Percentiles rank a stretch among this genome's conserved stretches.
phyloP scores from a whole-genome alignment of 202 grass and related monocot species.

The Brachypodium distachyon region DNA sequence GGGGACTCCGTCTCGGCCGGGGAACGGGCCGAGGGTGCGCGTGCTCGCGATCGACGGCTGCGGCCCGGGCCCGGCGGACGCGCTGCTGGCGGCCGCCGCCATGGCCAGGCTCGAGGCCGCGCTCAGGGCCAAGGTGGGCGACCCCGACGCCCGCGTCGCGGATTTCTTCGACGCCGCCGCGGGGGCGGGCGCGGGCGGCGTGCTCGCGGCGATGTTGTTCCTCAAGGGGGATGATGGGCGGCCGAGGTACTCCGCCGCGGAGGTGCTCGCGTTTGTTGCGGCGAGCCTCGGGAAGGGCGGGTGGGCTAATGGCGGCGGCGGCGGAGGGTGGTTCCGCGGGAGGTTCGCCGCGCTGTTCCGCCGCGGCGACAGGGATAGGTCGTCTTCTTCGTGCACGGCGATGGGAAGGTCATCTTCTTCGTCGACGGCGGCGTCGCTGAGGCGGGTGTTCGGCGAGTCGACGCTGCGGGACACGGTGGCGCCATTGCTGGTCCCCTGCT shows the following conservation, averaged over 20 bases:
- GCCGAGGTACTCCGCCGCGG: conserved; percentile 41
- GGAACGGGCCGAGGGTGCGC: conserved; percentile 12
- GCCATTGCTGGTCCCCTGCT: conserved; percentile 80
- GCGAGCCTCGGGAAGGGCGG: conserved; percentile 26
- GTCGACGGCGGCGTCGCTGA: background rate
- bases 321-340: background rate
- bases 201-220: conserved; percentile 69
- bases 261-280: conserved; percentile 51
- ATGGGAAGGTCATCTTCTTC: background rate
- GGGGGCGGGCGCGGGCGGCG: conserved; percentile 42
- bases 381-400: too few relatives aligned
- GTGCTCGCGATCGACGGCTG: conserved; percentile 72
- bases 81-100: conserved; percentile 44
- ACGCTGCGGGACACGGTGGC: conserved; percentile 60
- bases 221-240: conserved; percentile 31
- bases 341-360: conserved; percentile 27
- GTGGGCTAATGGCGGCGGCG: background rate
- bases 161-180: conserved; percentile 83
- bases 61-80: conserved; percentile 34
- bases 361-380: background rate
- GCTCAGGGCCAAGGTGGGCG: conserved; percentile 27
- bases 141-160: conserved; percentile 39
- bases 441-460: conserved; percentile 45
- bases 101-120: conserved; percentile 60
- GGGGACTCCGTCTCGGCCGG: conserved; percentile 38